Conservation (phyloP, 805 yeast genomes). For the Saccharomycopsis fermentans region DNA sequence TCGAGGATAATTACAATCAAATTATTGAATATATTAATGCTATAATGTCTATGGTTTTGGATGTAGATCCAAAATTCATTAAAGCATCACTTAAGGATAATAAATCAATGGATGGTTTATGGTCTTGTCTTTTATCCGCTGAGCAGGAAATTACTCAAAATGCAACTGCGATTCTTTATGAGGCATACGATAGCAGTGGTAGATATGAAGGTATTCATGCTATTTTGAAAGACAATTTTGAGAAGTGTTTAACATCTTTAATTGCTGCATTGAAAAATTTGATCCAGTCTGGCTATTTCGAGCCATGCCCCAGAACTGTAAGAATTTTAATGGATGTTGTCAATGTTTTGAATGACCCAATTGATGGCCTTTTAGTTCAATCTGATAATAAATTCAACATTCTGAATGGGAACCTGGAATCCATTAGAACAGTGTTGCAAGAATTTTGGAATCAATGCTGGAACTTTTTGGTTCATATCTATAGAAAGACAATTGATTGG, state of each 20-base stretch:
- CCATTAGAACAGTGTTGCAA: constrained; percentile 23
- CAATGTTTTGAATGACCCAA: constrained; percentile 53
- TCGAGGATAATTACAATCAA: constrained; percentile 19
- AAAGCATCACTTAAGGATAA: constrained; percentile 31
- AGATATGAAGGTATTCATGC: constrained; percentile 64
- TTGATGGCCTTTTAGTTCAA: constrained; percentile 42
- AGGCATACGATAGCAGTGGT: constrained; percentile 70
- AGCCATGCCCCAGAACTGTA: constrained; percentile 68
- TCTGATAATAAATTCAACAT: no score
- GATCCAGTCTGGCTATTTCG: constrained; percentile 41
- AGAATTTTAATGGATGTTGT: constrained; percentile 67
- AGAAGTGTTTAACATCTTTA: constrained; percentile 39
- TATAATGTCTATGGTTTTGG: constrained; percentile 32
- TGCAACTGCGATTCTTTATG: constrained; percentile 62
- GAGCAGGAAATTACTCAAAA: constrained; percentile 49
- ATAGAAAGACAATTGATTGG: constrained; percentile 64
- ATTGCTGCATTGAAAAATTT: constrained; percentile 36
- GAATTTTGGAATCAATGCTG: constrained; percentile 64
- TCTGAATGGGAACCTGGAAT: constrained; percentile 18
- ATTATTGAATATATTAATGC: constrained; percentile 26
- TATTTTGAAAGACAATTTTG: constrained; percentile 36
- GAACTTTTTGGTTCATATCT: constrained; percentile 61
- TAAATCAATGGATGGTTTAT: constrained; percentile 49
- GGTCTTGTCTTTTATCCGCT: constrained; percentile 68
- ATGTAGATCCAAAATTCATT: constrained; percentile 29